Base-by-base conservation (phyloP, 1,139 yeast species). In the Kurtzmaniella quercitrusa region DNA sequence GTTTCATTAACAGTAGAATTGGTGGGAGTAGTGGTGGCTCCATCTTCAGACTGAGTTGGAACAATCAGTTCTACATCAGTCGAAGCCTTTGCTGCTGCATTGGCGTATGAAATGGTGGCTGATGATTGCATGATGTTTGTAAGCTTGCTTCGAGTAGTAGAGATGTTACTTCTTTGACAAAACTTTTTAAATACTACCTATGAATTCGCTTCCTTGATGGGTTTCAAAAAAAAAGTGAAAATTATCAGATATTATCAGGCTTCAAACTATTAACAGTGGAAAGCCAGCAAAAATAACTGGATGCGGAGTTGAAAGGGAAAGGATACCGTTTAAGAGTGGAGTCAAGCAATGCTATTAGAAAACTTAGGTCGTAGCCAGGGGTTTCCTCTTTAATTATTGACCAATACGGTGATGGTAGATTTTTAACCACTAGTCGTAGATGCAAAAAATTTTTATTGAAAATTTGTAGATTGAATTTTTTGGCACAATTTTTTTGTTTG, bases 11-110 rank as follows among this genome's bases (percentile, higher is more conserved):
- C 18, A 12, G 10, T 15, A 31, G 36, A 14, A 14, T 12, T 14
- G n/a, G 10, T 16, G 14, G 36, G 14, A 14, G 18, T 15, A 14
- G 18, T 15, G 10, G 36, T 3, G 12, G 16, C 11, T 4, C 36
- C 18, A 4, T 31, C 36, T 12, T 14, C 36, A 5, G 16, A 14
- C 10, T 14, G 18, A 14, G 10, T 6, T 31, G 12, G 18, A 31
- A 15, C 43, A 42, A 23, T 31, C 39, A 17, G 52, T 19, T 36
- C 38, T 17, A 36, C 25, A 17, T 18, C 25, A 19, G 25, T 36
- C 19, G 54, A 49, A 25, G 62, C 72, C 45, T 59, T 62, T 48
- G 73, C 74, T 48, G 73, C 77, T 41, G 66, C 63, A 48, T 70
- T 68, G 48, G 76, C 76, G 53, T 71, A 71, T 42, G 68, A 55